These are phyloP conservation scores for Phoma sp. DNA, from an alignment of 2,329 filamentous ascomycete species.

Conservation along the genomic window DNA sequence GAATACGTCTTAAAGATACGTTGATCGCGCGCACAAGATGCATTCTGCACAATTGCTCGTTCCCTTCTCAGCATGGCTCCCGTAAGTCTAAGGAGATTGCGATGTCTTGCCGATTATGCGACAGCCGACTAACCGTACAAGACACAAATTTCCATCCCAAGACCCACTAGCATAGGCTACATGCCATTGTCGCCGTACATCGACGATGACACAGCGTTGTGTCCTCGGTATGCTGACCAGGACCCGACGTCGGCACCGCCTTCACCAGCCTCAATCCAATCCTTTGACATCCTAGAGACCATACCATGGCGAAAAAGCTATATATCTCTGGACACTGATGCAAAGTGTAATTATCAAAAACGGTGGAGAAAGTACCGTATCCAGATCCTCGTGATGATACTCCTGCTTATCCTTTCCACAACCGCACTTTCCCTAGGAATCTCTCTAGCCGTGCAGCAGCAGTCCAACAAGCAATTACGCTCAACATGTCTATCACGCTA, in stretches of 20 bases:
- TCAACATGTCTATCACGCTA: slow-evolving; percentile 19
- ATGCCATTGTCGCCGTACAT: slow-evolving; percentile 36
- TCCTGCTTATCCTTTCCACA: slow-evolving; percentile 30
- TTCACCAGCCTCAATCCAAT: slow-evolving; percentile 44
- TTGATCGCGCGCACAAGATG: slow-evolving; percentile 5
- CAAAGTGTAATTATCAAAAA: slow-evolving; percentile 3
- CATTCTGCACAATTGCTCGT: slow-evolving; percentile 1
- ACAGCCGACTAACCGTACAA: slow-evolving; percentile 28
- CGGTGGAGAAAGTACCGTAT: slow-evolving; percentile 30
- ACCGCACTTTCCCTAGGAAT: slow-evolving; percentile 28
- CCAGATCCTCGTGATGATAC: slow-evolving; percentile 23
- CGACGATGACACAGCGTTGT: slow-evolving; percentile 31
- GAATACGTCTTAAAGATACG: slow-evolving; percentile 12
- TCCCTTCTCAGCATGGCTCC: slow-evolving; percentile 28
- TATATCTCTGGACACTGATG: slow-evolving; percentile 10
- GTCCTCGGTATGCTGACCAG: slow-evolving; percentile 41
- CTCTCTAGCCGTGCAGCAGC: slow-evolving; percentile 26
- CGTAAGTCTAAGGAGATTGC: slow-evolving; percentile 32
- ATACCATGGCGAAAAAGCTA: slow-evolving; percentile 42
- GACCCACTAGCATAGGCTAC: slow-evolving; percentile 28
- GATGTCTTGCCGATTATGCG: slow-evolving; percentile 19
- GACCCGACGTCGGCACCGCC: slow-evolving; percentile 41
- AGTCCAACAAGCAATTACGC: slow-evolving; percentile 18
- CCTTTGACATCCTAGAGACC: slow-evolving; percentile 42
- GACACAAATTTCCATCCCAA: slow-evolving; percentile 23